Conservation (phyloP, 257 asterid species). For the Solanum sparsipilum region DNA sequence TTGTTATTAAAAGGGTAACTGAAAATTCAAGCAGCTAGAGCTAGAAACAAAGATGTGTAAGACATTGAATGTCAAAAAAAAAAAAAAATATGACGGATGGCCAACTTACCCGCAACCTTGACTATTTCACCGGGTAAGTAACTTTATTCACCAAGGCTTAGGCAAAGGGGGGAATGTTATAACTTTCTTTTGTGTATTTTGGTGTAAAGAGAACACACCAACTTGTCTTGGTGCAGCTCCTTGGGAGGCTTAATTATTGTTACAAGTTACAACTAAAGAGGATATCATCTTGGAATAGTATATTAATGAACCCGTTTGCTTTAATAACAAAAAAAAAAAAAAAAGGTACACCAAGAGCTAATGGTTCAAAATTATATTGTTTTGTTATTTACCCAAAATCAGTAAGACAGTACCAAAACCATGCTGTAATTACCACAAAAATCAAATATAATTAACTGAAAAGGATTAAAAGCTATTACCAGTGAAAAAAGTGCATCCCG, state of each 20-base stretch:
- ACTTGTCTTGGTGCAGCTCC: not conserved
- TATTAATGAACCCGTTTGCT: not conserved
- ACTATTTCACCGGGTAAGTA: not conserved
- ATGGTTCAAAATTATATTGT: not conserved
- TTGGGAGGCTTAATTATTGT: not conserved
- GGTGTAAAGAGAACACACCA: not conserved
- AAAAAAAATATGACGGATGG: not conserved
- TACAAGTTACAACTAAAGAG: not conserved
- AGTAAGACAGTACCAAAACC: not conserved
- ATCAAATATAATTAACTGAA: not conserved
- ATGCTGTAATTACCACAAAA: not conserved
- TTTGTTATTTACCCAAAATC: not conserved
- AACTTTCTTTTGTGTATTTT: not conserved
- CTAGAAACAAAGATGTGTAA: not conserved
- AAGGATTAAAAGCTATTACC: constrained; percentile 33
- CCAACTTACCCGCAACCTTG: not conserved
- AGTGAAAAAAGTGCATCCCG: constrained; percentile 42
- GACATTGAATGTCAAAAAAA: not conserved
- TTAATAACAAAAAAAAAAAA: not conserved
- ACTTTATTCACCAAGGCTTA: not conserved
- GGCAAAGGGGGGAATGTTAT: not conserved
- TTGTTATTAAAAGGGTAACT: not conserved
- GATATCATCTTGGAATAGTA: not conserved
- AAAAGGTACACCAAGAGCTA: not conserved
- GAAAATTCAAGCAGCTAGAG: not conserved